Evolutionary conservation across 345 rosid species (phyloP), one percentile per base, ranked within the genome.

Genomic region (Syzygium aromaticum): DNA sequence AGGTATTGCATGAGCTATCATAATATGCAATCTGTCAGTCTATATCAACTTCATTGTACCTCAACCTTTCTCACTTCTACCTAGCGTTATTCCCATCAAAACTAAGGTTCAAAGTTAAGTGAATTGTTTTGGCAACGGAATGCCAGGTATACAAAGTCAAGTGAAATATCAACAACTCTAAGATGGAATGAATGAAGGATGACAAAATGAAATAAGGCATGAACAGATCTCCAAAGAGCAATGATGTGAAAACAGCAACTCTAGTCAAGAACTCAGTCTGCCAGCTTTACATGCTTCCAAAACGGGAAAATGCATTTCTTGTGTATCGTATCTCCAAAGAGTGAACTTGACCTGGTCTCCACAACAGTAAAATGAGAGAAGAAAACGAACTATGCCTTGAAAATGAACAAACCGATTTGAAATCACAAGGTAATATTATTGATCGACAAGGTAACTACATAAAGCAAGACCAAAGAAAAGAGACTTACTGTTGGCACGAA

Each of bases 401-500:
- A n/a, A 61, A 61, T 61, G 33, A n/a, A 61, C 73, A 61, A 61
- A 33, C 73, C 1, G 4, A 17, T 61, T 61, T 61, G 73, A 13
- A 61, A 61, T n/a, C 73, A 21, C 49, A 9, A 33, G 33, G 49
- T 3, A 19, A 19, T 73, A 38, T 73, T 73, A 33, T 73, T 7
- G 7, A 73, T 73, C 80, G 19, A 33, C 49, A 2, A 73, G 43
- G 80, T 73, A 73, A 33, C 80, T 38, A 38, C 80, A 73, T 73
- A 73, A 73, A 73, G 80, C 49, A 38, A 22, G 54, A 77, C 64
- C 27, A 86, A 56, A 52, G 43, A 16, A 49, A 40, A 85, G 40
- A 51, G 87, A 90, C 93, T 89, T 86, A 93, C 97, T 43, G 91
- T 92, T 46, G 96, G 97, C 89, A 95, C 97, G 85, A 95, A 93